Percentiles rank a stretch among this genome's conserved stretches.
These are phyloP conservation scores for Pouteria glomerata DNA, from an alignment of 148 eudicot species.

Conservation along the genomic window DNA sequence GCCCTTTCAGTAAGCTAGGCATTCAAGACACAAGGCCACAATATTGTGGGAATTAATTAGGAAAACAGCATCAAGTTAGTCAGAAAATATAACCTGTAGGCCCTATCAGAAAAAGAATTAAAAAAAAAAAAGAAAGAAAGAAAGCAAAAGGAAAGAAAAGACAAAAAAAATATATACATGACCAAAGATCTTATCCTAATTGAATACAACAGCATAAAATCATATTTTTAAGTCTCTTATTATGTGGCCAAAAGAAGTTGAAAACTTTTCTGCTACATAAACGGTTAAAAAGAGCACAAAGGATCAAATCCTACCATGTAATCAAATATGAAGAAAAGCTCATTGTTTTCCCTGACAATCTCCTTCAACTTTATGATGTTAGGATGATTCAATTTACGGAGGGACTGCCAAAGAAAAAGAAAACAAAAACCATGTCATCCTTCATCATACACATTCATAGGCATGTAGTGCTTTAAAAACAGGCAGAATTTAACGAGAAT, in stretches of 20 bases:
- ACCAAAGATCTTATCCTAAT: neutral
- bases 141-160: too few relatives aligned
- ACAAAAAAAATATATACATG: too few relatives aligned
- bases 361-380: slow-evolving; percentile 95
- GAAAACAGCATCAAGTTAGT: neutral
- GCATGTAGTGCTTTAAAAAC: neutral
- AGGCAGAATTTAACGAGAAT: neutral
- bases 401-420: slow-evolving; percentile 49
- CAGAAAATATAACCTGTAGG: too few relatives aligned
- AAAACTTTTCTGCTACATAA: neutral
- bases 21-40: neutral
- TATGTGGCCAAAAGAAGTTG: neutral
- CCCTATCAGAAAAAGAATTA: too few relatives aligned
- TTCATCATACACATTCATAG: neutral
- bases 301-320: slow-evolving; percentile 59
- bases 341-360: slow-evolving; percentile 78
- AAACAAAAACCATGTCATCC: neutral
- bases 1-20: too few relatives aligned
- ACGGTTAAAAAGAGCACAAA: neutral
- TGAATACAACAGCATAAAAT: neutral
- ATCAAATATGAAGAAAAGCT: slow-evolving; percentile 87
- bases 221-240: neutral
- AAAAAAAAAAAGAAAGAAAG: too few relatives aligned
- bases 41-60: neutral
- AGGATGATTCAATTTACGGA: slow-evolving; percentile 79